Base-by-base conservation (phyloP, 371 early-diverging fungal genomes). In the Mortierella sp. region DNA sequence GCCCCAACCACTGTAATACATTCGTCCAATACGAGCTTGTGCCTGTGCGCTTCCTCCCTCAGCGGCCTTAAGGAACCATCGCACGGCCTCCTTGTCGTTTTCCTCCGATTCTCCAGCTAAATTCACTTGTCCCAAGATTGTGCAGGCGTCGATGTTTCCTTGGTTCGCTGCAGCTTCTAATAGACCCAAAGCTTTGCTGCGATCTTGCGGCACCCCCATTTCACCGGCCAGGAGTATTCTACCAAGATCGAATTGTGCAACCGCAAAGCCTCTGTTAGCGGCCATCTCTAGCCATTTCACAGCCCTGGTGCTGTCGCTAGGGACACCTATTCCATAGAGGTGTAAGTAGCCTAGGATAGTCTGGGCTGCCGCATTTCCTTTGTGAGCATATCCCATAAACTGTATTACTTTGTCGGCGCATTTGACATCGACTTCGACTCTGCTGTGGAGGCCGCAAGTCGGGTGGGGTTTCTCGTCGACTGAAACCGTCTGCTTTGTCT, bases 1-100 rank as follows among this genome's bases (percentile, higher is more conserved):
- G 4, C 94, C 94, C 40, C 89, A 77, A 6, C 95, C 95, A 70
- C 93, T 86, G 47, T 92, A 88, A 69, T 91, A 94, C 33, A 89
- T 92, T 61, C 87, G 84, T 0, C 92, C 96, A 13, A 94, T 79
- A 40, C 91, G 90, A 65, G 91, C 89, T 63, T 92, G 87, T n/a
- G 94, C 92, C 19, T 90, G 69, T 10, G 87, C 85, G 68, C 92
- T 87, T 10, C 90, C 90, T 64, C 86, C 85, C 8, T 84, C 73
- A 0, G 94, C 93, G 28, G 94, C 88, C 50, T 77, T 84, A 13
- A 84, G 72, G 83, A 93, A 95, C 90, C 92, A 93, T 5, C 57
- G 8, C 13, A 71, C 22, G 6, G 81, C 81, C 48, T 67, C 28
- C 2, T 22, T 32, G 33, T 19, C 8, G 61, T 67, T 58, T 60